phyloP scores from a whole-genome alignment of 208 protist species.

The Phytomonas sp. region DNA sequence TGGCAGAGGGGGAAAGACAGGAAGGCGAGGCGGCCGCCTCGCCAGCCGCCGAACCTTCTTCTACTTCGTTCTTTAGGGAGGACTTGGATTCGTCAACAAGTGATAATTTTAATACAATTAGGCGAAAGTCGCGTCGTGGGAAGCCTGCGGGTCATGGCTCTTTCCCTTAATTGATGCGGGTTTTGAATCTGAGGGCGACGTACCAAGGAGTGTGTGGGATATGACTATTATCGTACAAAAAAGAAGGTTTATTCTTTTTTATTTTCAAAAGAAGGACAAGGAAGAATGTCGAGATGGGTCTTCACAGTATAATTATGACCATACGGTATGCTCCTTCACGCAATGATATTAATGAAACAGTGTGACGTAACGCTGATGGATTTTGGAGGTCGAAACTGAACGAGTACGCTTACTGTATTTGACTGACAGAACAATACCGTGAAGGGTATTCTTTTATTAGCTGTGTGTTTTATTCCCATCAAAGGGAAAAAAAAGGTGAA shows the following conservation, averaged over 20 bases:
- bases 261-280: background rate
- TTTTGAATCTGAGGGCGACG: background rate
- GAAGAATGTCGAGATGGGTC: background rate
- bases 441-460: background rate
- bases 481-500: background rate
- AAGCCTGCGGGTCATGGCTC: background rate
- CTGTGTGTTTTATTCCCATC: background rate
- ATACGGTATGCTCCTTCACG: background rate
- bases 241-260: background rate
- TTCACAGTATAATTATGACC: background rate
- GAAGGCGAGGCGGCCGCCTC: background rate
- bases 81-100: background rate
- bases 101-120: background rate
- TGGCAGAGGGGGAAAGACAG: conserved; percentile 17
- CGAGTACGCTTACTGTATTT: background rate
- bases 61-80: background rate
- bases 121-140: background rate
- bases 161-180: background rate
- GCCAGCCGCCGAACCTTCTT: background rate
- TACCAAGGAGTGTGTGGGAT: background rate
- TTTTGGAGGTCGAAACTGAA: background rate
- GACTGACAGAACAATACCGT: background rate
- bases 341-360: background rate
- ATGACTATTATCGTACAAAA: background rate
- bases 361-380: background rate